phyloP scores from a whole-genome alignment of 2,329 filamentous ascomycete species.

The Akanthomyces dipterigenus region DNA sequence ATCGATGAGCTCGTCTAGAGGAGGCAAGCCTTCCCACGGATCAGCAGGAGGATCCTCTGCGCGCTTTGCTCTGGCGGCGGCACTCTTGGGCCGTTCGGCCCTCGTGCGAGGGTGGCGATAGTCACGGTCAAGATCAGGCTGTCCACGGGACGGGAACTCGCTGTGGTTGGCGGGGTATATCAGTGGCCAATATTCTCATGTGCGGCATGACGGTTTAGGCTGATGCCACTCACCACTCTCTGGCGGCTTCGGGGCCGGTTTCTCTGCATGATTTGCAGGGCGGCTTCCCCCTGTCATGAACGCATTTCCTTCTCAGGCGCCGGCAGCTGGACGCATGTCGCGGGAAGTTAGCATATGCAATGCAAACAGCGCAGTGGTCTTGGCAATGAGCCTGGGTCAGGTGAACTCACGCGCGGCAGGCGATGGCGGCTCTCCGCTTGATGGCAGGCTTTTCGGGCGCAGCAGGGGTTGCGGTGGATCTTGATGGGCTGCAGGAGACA shows the following conservation, averaged over 20 bases:
- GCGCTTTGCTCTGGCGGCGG: constrained; percentile 28
- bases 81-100: constrained; percentile 39
- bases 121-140: constrained; percentile 47
- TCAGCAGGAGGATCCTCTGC: constrained; percentile 20
- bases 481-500: background rate
- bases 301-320: constrained; percentile 50
- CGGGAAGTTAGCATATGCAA: background rate
- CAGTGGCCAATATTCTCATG: background rate
- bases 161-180: constrained; percentile 24
- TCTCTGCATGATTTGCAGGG: constrained; percentile 47
- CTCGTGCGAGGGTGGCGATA: constrained; percentile 49
- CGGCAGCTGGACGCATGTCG: constrained; percentile 36
- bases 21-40: constrained; percentile 45
- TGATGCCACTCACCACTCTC: constrained; percentile 40
- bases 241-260: constrained; percentile 37
- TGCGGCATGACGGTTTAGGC: background rate
- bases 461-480: background rate
- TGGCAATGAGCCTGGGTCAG: background rate
- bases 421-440: constrained; percentile 45
- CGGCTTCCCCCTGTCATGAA: constrained; percentile 40
- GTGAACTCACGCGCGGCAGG: constrained; percentile 42
- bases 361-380: background rate
- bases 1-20: constrained; percentile 43
- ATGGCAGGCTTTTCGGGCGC: constrained; percentile 21
- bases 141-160: constrained; percentile 45